Base-by-base conservation (phyloP, 2,329 filamentous ascomycete species). In the Lomentospora prolificans region DNA sequence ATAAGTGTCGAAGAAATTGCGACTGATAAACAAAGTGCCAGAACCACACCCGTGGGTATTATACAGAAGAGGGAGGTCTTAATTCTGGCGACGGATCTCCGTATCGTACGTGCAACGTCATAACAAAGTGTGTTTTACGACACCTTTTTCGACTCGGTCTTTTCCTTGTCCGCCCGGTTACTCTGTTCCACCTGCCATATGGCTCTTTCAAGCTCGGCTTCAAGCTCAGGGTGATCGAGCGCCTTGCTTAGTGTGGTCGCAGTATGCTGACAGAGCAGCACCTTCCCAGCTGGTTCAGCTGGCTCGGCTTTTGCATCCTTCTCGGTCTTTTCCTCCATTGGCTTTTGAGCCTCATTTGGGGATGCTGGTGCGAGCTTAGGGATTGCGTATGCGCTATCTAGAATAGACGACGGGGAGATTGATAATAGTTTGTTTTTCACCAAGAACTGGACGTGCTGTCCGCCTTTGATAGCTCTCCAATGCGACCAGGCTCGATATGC, bases 401-500 rank as follows among this genome's bases (percentile, higher is more conserved):
- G 77, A 5, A 80, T 74, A 12, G 79, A 72, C 0, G 86, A 90
- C 0, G 90, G 84, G 12, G 77, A 75, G 0, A 82, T 75, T 2
- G 75, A 77, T 39, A 95, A 74, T 27, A 94, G 79, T 51, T 86
- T 82, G 61, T 91, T 85, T 57, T 87, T 73, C 41, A 92, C 70
- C 10, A 99, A 79, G 69, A 89, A 94, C 61, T 92, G 82, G 31
- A 97, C 74, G 67, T 97, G 89, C 64, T 84, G 87, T 19, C 90
- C 91, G 55, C 94, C 94, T 36, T 83, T 81, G 55, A 95, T 74
- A 55, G 94, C 94, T 73, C 86, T 82, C 83, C 88, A 95, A 70
- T 96, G 90, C 19, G 89, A 95, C 86, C 88, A 97, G 25, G 90
- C 87, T 60, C 94, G 82, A 73, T 95, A 99, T 17, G 82, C 82